Base-by-base conservation (phyloP, 2,329 filamentous ascomycete species). In the Diaporthe sp. region DNA sequence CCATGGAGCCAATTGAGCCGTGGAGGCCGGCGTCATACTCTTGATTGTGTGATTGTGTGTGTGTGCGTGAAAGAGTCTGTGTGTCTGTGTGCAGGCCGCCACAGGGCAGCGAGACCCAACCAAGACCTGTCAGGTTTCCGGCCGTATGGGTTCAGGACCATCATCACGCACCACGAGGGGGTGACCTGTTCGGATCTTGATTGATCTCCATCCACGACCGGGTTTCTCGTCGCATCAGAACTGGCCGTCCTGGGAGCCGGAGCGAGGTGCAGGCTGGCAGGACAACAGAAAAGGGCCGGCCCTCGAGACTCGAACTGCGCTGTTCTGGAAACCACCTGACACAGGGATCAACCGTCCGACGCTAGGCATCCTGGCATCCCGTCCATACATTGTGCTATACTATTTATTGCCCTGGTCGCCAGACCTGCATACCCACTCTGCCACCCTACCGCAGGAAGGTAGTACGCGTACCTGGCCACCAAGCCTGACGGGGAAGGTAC, bases 251-350 rank as follows among this genome's bases (percentile, higher is more conserved):
- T 38, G 57, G 57, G 25, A n/a, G 10, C 35, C 38, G 10, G n/a
- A 42, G n/a, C 35, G 33, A 40, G 17, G 64, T 47, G 22, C 30
- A 25, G 15, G n/a, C n/a, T 54, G 25, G n/a, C 50, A 25, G n/a
- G 50, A 15, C 50, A 54, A 28, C 50, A 54, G n/a, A n/a, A n/a
- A 54, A 50, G 30, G 61, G 30, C 61, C 42, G 61, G 45, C 30
- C 64, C 45, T 52, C 45, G 45, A 50, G 64, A 52, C 64, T 68
- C 33, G 64, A 68, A 10, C 22, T 67, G 61, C 30, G 61, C 61
- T 67, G 61, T 68, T 68, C 64, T 54, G 64, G 47, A 68, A 68
- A 68, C 64, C 64, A 68, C 64, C 64, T 68, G 64, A 68, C 47
- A 68, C 64, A 68, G 47, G 64, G 64, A 68, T 68, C 64, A 54